Conservation (phyloP, 2,329 filamentous ascomycete species). For the Allantophomopsis cytisporea region DNA sequence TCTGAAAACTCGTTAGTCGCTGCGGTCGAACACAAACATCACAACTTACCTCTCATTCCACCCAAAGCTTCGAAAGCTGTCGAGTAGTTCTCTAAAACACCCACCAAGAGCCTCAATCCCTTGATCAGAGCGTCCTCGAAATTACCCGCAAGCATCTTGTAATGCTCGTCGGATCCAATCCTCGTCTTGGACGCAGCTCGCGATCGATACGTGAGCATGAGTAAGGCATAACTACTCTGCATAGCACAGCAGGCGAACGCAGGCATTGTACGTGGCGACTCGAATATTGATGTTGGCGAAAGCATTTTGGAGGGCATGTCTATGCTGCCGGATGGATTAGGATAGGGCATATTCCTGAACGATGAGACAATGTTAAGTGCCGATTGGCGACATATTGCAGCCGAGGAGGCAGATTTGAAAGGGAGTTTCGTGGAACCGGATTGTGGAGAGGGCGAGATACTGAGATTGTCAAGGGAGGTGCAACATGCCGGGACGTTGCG, state of each 20-base stretch:
- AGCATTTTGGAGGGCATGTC: neutral
- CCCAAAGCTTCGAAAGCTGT: too few relatives aligned
- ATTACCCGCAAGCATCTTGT: too few relatives aligned
- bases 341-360: slow-evolving; percentile 29
- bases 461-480: slow-evolving; percentile 4
- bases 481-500: slow-evolving; percentile 13
- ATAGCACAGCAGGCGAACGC: slow-evolving; percentile 13
- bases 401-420: slow-evolving; percentile 29
- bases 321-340: slow-evolving; percentile 18
- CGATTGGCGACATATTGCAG: slow-evolving; percentile 29
- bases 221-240: slow-evolving; percentile 11
- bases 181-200: too few relatives aligned
- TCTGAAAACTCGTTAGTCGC: too few relatives aligned
- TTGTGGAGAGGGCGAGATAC: too few relatives aligned
- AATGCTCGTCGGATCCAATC: too few relatives aligned
- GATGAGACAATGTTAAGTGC: slow-evolving; percentile 28
- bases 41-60: too few relatives aligned
- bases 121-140: too few relatives aligned
- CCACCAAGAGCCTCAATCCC: too few relatives aligned
- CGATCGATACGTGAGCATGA: slow-evolving; percentile 6
- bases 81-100: too few relatives aligned
- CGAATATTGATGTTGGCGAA: neutral
- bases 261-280: slow-evolving; percentile 11
- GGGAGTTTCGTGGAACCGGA: slow-evolving; percentile 14
- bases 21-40: too few relatives aligned